Evolutionary conservation across 306 rosid genomes (phyloP), one percentile per base, ranked within the genome.

Genomic region (Crataegus laevigata): DNA sequence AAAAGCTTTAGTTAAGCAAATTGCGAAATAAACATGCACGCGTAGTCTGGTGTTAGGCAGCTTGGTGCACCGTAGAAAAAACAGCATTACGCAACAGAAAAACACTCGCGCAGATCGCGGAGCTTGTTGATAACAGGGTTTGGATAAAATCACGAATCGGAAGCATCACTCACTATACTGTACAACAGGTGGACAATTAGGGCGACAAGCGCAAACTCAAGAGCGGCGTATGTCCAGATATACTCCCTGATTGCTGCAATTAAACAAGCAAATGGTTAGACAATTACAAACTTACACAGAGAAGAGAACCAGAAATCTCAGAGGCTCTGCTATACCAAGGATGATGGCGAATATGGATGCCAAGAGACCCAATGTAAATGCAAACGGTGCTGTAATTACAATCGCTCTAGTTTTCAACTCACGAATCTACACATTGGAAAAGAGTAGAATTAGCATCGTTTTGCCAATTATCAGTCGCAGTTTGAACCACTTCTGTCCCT

Each of bases 171-270:
- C 55, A 91, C 98, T 88, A 85, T 28, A 13, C 84, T 79, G 79
- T 89, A 94, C 67, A 94, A 86, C 34, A 94, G 77, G 82, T 94
- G 96, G 55, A 94, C 89, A 45, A 57, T 79, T 66, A 94, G 24
- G 69, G 98, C 97, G 74, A 91, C 91, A 62, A 94, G 93, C 64
- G 96, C 98, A 81, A 94, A 91, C 87, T 94, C 97, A 4, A 94
- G 96, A 75, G 97, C 98, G 60, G 97, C 96, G 70, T 90, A 94
- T 32, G 97, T 94, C 98, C 98, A 94, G 82, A 91, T 86, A 62
- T 91, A 90, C 84, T 94, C 98, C 85, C 81, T 94, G 43, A 94
- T 94, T 57, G 97, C 98, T 94, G 94, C 84, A 83, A 66, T 70
- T 67, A 82, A 14, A 77, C 45, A 72, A 68, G 69, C 32, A 67